Base-by-base conservation (phyloP, 495 filamentous ascomycete genomes). In the Penicillium antarcticum region DNA sequence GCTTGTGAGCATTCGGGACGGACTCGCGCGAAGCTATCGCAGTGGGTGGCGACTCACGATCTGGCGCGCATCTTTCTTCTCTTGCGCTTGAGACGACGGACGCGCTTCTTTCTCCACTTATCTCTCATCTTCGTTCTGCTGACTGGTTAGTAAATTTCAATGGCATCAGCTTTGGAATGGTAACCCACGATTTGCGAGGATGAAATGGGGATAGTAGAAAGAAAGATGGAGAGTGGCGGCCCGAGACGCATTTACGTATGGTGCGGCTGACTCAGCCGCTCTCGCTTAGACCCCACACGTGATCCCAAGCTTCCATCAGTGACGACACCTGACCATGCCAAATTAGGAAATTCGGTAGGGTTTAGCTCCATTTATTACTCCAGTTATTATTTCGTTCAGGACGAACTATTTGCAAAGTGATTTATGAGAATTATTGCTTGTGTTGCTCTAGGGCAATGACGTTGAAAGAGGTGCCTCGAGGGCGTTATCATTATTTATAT, bases 101-200 rank as follows among this genome's bases (percentile, higher is more conserved):
- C 90, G 70, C 92, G 82, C 91, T 97, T 97, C 88, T 97, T 97
- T 84, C 91, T 91, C 91, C 91, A 96, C 81, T 96, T 96, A 65
- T 89, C 89, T 91, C 91, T 91, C 91, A 96, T 95, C 84, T 83
- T 92, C 84, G 79, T 66, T 70, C 70, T 68, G 58, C 50, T 64
- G 59, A 52, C 51, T 62, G 50, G 60, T 52, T 68, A 48, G 54
- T 55, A 56, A 47, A 48, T 44, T 39, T 71, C 57, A 14, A 36
- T 5, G 10, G 29, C 23, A 41, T 45, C 4, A n/a, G 16, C 38
- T 45, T 17, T 52, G 42, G 45, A 41, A 45, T 36, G 47, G 58
- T 44, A 55, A 77, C 76, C 74, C 63, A 78, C 76, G 68, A 61
- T 77, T 76, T 75, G 70, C 67, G 74, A 78, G 48, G 65, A 78